phyloP scores from a whole-genome alignment of 2,329 filamentous ascomycete species.

The Venturia aucupariae region DNA sequence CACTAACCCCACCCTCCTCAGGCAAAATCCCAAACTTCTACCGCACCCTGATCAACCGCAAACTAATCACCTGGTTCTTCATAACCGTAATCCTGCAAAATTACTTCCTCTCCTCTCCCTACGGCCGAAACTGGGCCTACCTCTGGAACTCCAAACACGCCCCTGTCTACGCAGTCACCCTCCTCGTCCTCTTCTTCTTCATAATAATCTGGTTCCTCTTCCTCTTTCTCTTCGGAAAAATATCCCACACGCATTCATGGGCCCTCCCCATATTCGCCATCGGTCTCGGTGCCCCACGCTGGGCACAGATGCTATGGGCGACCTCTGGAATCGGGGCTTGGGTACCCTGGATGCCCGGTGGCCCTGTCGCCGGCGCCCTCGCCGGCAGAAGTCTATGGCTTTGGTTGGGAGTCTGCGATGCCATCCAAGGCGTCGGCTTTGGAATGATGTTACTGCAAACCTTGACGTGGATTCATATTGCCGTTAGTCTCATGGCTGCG shows the following conservation, averaged over 20 bases:
- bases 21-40: conserved; percentile 59
- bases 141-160: conserved; percentile 51
- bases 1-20: conserved; percentile 20
- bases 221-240: conserved; percentile 42
- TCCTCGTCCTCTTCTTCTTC: conserved; percentile 49
- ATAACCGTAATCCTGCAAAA: conserved; percentile 55
- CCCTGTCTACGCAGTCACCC: conserved; percentile 46
- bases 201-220: conserved; percentile 46
- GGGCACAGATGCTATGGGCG: conserved; percentile 62
- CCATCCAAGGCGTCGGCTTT: conserved; percentile 56
- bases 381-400: conserved; percentile 53
- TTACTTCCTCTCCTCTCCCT: conserved; percentile 57
- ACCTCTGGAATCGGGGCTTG: conserved; percentile 51
- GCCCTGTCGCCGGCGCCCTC: conserved; percentile 44
- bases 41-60: conserved; percentile 49
- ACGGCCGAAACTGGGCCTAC: conserved; percentile 58
- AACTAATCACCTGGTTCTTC: conserved; percentile 60
- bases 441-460: conserved; percentile 61
- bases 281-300: conserved; percentile 55
- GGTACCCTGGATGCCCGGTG: conserved; percentile 50
- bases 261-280: conserved; percentile 59
- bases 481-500: conserved; percentile 50
- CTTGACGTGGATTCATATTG: conserved; percentile 54
- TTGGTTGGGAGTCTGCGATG: conserved; percentile 58
- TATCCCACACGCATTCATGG: conserved; percentile 54